Percentiles rank a stretch among this genome's conserved stretches.
These are phyloP conservation scores for Rhodocollybia butyracea DNA, from an alignment of 768 basidiomycete genomes.

Conservation along the genomic window DNA sequence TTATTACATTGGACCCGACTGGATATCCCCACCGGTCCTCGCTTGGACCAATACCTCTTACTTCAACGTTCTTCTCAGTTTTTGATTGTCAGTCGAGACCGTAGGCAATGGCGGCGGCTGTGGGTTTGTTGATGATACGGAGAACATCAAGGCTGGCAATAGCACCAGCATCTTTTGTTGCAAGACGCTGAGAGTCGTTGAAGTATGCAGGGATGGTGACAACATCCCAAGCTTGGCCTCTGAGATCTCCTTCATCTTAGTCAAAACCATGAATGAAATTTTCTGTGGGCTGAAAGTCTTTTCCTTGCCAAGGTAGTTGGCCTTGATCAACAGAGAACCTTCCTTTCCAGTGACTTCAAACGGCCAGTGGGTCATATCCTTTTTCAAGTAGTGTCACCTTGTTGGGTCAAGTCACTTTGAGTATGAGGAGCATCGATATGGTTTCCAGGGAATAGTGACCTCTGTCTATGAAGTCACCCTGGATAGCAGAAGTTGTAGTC, in stretches of 20 bases:
- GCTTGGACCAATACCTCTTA: no score
- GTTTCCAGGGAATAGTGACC: conserved; percentile 97
- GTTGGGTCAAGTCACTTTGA: conserved; percentile 96
- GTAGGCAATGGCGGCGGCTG: conserved; percentile 98
- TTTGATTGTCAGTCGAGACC: conserved; percentile 95
- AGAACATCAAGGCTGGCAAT: conserved; percentile 98
- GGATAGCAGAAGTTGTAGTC: not conserved
- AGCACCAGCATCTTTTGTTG: conserved; percentile 98
- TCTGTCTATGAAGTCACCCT: conserved; percentile 98
- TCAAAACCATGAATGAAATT: conserved; percentile 99
- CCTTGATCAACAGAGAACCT: conserved; percentile 95
- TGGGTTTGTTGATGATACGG: conserved; percentile 99
- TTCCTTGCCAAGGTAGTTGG: conserved; percentile 90
- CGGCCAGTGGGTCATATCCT: conserved; percentile 98
- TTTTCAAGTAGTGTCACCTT: conserved; percentile 87
- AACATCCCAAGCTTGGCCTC: conserved; percentile 96
- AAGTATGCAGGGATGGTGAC: conserved; percentile 94
- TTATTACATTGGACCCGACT: no score
- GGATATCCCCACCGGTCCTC: no score
- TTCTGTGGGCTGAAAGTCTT: conserved; percentile 98
- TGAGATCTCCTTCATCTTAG: conserved; percentile 99
- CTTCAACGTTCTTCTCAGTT: conserved; percentile 93
- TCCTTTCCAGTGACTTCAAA: conserved; percentile 96
- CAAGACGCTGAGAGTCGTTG: conserved; percentile 99
- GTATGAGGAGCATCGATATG: conserved; percentile 79